A percentile compares a stretch with the other conserved stretches of the same genome.
These are phyloP conservation scores for Neonectria faginata DNA, from an alignment of 2,329 filamentous ascomycete genomes.

Conservation along the genomic window DNA sequence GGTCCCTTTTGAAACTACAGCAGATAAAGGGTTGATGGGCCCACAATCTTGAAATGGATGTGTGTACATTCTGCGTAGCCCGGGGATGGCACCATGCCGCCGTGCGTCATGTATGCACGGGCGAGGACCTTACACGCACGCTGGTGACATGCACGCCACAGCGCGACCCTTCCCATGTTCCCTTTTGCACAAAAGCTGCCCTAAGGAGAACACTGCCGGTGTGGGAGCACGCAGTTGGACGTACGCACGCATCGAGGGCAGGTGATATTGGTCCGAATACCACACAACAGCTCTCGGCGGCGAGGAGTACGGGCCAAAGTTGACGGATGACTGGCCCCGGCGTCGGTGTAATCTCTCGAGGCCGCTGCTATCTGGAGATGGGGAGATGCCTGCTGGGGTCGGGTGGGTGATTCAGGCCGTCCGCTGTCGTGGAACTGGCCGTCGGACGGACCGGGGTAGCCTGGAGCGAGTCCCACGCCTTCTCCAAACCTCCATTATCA, in stretches of 20 bases:
- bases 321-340: slow-evolving; percentile 9
- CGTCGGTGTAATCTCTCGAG: slow-evolving; percentile 14
- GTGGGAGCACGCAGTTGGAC: slow-evolving; percentile 19
- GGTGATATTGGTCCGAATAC: slow-evolving; percentile 16
- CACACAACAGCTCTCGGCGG: slow-evolving; percentile 3
- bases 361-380: background rate
- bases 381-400: slow-evolving; percentile 1
- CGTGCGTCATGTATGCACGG: slow-evolving; percentile 37
- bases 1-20: background rate
- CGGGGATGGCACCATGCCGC: slow-evolving; percentile 34
- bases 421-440: slow-evolving; percentile 1
- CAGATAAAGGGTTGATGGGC: slow-evolving; percentile 15
- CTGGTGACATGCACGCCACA: slow-evolving; percentile 35
- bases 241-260: slow-evolving; percentile 6
- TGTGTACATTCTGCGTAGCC: slow-evolving; percentile 15
- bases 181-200: slow-evolving; percentile 17
- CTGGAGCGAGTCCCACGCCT: background rate
- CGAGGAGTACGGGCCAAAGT: slow-evolving; percentile 1
- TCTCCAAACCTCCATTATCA: slow-evolving; percentile 4
- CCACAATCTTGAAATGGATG: slow-evolving; percentile 24
- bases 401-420: background rate
- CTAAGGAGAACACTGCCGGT: slow-evolving; percentile 18
- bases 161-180: slow-evolving; percentile 5
- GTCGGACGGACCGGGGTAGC: background rate
- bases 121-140: slow-evolving; percentile 26